These are phyloP conservation scores for Sarocladiaceae sp. DNA, from an alignment of 2,329 filamentous ascomycete genomes.

Conservation along the genomic window DNA sequence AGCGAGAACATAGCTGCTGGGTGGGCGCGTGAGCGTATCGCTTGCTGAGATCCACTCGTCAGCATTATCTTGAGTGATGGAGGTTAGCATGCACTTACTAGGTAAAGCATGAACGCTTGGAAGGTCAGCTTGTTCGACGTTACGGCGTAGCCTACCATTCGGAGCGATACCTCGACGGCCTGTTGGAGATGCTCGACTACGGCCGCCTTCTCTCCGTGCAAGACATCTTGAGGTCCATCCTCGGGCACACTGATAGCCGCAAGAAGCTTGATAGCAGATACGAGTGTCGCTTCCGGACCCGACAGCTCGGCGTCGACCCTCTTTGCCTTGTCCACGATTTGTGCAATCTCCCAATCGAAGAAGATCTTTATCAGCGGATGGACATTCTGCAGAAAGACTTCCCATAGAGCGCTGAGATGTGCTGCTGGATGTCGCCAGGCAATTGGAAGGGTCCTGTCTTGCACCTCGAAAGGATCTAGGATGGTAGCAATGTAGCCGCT, in stretches of 20 bases:
- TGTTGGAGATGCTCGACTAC: not conserved
- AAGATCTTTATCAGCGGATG: conserved; percentile 9
- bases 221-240: not conserved
- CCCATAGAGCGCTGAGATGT: not conserved
- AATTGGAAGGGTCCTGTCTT: not conserved
- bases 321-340: not conserved
- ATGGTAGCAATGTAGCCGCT: not conserved
- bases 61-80: not conserved
- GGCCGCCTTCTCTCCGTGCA: not conserved
- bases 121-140: not conserved
- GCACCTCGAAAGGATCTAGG: not conserved
- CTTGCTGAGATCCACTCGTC: not conserved
- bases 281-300: not conserved
- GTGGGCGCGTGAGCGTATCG: not conserved
- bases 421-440: not conserved
- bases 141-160: not conserved
- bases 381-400: not conserved
- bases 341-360: conserved; percentile 8
- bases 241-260: not conserved
- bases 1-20: not conserved
- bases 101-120: not conserved
- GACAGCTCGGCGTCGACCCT: not conserved
- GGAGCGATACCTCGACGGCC: not conserved
- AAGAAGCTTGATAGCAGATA: not conserved
- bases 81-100: not conserved